Base-by-base conservation (phyloP, 345 rosid genomes). In the Psidium friedrichsthalianum region DNA sequence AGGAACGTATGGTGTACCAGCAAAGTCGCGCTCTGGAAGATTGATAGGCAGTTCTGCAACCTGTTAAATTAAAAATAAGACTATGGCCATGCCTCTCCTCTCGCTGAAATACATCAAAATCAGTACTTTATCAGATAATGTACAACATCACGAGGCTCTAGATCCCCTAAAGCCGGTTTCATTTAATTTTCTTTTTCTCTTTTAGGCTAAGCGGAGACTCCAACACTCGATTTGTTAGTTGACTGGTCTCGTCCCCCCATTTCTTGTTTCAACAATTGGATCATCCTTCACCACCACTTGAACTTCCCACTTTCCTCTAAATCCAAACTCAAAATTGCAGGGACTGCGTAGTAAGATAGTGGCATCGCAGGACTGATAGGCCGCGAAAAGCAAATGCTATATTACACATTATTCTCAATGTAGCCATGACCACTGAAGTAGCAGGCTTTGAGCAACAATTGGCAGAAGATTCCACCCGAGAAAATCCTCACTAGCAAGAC, bases 1-100 rank as follows among this genome's bases (percentile, higher is more conserved):
- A 1, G 99, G 99, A 89, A 97, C 93, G 87, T 85, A 90, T 12
- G 95, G 85, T 8, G 98, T 94, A 81, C 95, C 99, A 11, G 94
- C 49, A 91, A 94, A 95, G 91, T 97, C 97, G 85, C 97, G 95
- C 93, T 96, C 97, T 5, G 87, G 89, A 36, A 89, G 42, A 47
- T 69, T 32, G 24, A 32, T 69, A 69, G 78, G 47, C 24, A 18
- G 12, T 24, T 69, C 44, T 32, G 78, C 78, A 69, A 32, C 78
- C 78, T 69, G 78, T 32, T 69, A 32, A 10, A 69, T 32, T 47
- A 69, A 69, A 40, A 69, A 64, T 18, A 36, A 40, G 24, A 69
- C 47, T 8, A 69, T 69, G 47, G 78, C 16, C 47, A 69, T 32
- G 78, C 78, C 47, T 18, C 78, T 32, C 0, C 36, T 36, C 36